Conservation (phyloP, 2,329 filamentous ascomycete genomes). For the Colletotrichum sp. region DNA sequence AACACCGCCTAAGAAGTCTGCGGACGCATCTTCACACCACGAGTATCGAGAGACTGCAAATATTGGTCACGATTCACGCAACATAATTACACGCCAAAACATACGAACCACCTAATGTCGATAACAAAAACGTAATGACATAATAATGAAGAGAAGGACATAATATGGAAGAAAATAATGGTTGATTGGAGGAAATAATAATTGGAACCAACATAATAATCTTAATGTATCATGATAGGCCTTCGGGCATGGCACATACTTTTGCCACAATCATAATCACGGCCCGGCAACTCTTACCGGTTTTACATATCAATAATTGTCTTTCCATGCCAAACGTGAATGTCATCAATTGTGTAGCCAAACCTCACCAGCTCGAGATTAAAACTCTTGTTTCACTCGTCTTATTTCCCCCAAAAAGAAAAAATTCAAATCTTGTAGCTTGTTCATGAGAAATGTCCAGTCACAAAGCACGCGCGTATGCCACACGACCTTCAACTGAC, state of each 20-base stretch:
- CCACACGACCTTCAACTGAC: background rate
- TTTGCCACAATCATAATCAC: background rate
- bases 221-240: background rate
- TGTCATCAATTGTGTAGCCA: rapidly evolving
- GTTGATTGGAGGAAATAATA: background rate
- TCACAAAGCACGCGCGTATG: rapidly evolving
- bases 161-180: background rate
- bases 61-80: background rate
- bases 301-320: background rate
- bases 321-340: background rate
- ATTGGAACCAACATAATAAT: background rate
- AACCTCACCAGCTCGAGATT: rapidly evolving
- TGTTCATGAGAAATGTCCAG: background rate
- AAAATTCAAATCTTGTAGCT: background rate
- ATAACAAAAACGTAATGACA: background rate
- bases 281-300: background rate
- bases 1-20: constrained; percentile 23
- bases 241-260: background rate
- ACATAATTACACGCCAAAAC: background rate
- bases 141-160: background rate
- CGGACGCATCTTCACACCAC: background rate
- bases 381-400: rapidly evolving
- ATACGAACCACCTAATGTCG: background rate
- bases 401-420: background rate
- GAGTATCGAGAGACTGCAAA: background rate